Percentiles rank a stretch among this genome's conserved stretches.
These are phyloP conservation scores for Halophytophthora batemanensis DNA, from an alignment of 352 stramenopile species.

Conservation along the genomic window DNA sequence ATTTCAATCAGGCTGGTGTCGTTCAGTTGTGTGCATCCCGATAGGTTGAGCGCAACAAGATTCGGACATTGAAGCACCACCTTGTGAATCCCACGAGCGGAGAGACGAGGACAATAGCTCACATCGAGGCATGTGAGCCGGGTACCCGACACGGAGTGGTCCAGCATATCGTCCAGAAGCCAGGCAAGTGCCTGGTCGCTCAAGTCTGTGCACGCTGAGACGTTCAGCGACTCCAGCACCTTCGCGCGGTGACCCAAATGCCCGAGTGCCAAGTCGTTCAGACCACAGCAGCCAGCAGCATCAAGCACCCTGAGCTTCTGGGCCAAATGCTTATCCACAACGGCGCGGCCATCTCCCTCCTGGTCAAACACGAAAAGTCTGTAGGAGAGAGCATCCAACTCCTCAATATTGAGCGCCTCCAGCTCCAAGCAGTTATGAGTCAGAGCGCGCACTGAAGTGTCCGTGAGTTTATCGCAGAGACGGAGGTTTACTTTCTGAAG, in stretches of 20 bases:
- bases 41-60: constrained; percentile 79
- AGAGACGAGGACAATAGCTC: constrained; percentile 77
- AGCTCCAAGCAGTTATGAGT: constrained; percentile 87
- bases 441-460: constrained; percentile 58
- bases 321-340: constrained; percentile 79
- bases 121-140: constrained; percentile 66
- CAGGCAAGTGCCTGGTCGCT: constrained; percentile 60
- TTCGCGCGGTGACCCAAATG: constrained; percentile 66
- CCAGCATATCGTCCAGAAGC: constrained; percentile 68
- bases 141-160: constrained; percentile 40
- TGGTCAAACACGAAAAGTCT: constrained; percentile 85
- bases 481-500: constrained; percentile 75
- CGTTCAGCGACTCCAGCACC: constrained; percentile 38
- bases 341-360: constrained; percentile 69
- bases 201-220: constrained; percentile 59
- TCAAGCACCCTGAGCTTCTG: constrained; percentile 58
- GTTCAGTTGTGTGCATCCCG: constrained; percentile 70
- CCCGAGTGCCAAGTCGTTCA: constrained; percentile 74
- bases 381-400: constrained; percentile 65
- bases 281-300: constrained; percentile 58
- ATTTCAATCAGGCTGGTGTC: constrained; percentile 74
- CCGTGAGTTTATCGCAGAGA: constrained; percentile 82
- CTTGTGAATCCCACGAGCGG: constrained; percentile 37
- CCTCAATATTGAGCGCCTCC: constrained; percentile 76
- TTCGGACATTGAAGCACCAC: constrained; percentile 55